Evolutionary conservation across 2,329 filamentous ascomycete genomes (phyloP).

Genomic region (Drechslera avenae): DNA sequence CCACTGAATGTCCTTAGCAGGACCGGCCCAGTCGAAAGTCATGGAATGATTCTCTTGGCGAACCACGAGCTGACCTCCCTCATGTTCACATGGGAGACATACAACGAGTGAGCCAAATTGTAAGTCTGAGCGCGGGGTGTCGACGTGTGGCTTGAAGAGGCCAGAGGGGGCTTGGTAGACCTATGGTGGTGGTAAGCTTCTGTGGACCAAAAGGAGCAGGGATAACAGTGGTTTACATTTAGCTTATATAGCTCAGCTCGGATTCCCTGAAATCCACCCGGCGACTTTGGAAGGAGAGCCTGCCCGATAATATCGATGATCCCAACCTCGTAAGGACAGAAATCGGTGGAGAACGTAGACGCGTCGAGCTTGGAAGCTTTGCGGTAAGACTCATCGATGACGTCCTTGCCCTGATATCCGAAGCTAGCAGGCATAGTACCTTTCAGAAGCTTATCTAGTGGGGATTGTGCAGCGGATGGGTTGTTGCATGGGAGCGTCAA

Average conservation of each 20-base stretch:
- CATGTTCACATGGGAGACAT: conserved; percentile 51
- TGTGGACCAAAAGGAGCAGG: neutral
- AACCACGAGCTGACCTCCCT: conserved; percentile 54
- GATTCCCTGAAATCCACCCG: conserved; percentile 39
- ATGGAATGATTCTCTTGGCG: conserved; percentile 48
- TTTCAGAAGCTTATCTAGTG: neutral
- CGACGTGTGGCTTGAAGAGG: conserved; percentile 58
- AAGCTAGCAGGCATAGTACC: conserved; percentile 54
- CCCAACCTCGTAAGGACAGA: conserved; percentile 58
- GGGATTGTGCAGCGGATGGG: no score
- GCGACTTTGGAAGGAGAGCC: conserved; percentile 48
- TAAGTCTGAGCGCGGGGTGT: conserved; percentile 56
- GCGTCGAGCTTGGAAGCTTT: conserved; percentile 60
- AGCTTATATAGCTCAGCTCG: conserved; percentile 63
- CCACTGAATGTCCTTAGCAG: conserved; percentile 47
- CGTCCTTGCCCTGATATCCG: conserved; percentile 52
- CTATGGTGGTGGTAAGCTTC: conserved; percentile 34
- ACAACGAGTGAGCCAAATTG: conserved; percentile 63
- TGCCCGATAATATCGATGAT: conserved; percentile 60
- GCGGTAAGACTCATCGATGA: conserved; percentile 60
- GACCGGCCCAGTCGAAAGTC: conserved; percentile 51
- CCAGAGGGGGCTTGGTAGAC: conserved; percentile 59
- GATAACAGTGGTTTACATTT: conserved; percentile 49
- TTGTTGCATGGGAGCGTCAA: neutral
- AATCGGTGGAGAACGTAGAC: conserved; percentile 54